Conservation (phyloP, 2,329 filamentous ascomycete species). For the Fusarium brevicatenulatum region DNA sequence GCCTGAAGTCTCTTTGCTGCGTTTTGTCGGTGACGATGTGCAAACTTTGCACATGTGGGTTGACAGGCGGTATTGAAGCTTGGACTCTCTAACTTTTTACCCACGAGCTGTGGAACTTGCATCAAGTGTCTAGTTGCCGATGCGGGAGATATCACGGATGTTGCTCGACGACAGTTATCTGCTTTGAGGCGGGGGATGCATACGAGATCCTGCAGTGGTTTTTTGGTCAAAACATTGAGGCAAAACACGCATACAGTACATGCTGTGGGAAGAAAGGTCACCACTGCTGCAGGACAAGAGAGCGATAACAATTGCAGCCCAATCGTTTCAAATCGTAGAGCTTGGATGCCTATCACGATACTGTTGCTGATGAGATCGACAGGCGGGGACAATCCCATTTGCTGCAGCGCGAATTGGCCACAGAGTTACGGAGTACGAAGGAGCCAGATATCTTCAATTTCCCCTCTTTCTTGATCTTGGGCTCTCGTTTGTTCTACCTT, state of each 20-base stretch:
- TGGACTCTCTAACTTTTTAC: constrained; percentile 1
- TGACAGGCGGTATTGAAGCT: constrained; percentile 10
- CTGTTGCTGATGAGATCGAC: constrained; percentile 32
- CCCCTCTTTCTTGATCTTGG: constrained; percentile 7
- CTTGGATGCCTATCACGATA: constrained; percentile 13
- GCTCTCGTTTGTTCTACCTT: not conserved
- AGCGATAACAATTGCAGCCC: not conserved
- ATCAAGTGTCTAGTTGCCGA: constrained; percentile 14
- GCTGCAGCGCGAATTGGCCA: constrained; percentile 17
- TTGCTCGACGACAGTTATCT: not conserved
- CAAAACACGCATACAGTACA: not conserved
- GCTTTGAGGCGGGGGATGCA: not conserved
- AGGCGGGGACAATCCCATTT: constrained; percentile 26
- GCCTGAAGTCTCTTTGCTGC: not conserved
- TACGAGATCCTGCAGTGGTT: constrained; percentile 1
- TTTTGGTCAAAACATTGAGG: not conserved
- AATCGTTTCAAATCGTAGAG: constrained; percentile 18
- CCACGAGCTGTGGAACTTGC: constrained; percentile 7
- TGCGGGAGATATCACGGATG: constrained; percentile 14
- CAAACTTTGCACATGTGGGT: constrained; percentile 12
- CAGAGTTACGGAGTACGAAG: constrained; percentile 23
- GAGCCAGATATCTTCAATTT: constrained; percentile 1
- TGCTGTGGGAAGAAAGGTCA: not conserved
- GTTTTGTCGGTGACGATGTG: constrained; percentile 47
- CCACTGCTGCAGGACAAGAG: not conserved